Percentiles rank a stretch among this genome's conserved stretches.
Evolutionary conservation across 441 rosid genomes (phyloP).

Genomic region (Adansonia grandidieri): DNA sequence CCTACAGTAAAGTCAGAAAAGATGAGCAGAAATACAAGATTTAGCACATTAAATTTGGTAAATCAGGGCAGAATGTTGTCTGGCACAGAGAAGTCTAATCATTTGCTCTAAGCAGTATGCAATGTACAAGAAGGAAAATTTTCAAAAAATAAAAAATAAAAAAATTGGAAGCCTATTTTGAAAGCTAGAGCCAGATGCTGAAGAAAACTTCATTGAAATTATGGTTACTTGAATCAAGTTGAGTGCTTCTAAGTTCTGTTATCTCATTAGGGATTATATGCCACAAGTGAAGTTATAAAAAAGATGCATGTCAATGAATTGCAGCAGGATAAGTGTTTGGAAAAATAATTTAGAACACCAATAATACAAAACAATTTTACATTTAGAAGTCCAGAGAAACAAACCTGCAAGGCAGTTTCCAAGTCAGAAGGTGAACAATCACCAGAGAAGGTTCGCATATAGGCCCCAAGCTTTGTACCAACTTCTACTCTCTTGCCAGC

Average conservation of each 20-base stretch:
- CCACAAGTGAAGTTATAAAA: background rate
- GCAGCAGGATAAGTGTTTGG: background rate
- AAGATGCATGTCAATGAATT: background rate
- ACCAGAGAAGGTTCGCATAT: constrained; percentile 86
- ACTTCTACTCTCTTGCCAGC: constrained; percentile 99
- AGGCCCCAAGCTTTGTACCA: constrained; percentile 84
- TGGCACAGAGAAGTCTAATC: background rate
- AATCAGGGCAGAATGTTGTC: background rate
- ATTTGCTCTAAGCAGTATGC: background rate
- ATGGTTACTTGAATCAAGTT: background rate
- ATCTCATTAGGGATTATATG: background rate
- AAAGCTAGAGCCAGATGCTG: background rate
- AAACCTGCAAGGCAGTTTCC: constrained; percentile 97
- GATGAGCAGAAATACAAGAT: background rate
- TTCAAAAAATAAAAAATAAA: background rate
- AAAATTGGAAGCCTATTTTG: background rate
- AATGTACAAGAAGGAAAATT: background rate
- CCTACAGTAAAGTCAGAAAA: constrained; percentile 7
- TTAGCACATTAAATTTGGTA: background rate
- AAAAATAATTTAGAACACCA: background rate
- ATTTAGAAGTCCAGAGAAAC: constrained; percentile 31
- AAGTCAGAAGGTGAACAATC: constrained; percentile 94
- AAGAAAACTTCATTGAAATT: background rate
- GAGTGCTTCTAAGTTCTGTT: background rate
- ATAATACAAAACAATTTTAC: background rate